A percentile compares a stretch with the other conserved stretches of the same genome.
These are phyloP conservation scores for Areca catechu DNA, from an alignment of 176 grass and related monocot species.

Conservation along the genomic window DNA sequence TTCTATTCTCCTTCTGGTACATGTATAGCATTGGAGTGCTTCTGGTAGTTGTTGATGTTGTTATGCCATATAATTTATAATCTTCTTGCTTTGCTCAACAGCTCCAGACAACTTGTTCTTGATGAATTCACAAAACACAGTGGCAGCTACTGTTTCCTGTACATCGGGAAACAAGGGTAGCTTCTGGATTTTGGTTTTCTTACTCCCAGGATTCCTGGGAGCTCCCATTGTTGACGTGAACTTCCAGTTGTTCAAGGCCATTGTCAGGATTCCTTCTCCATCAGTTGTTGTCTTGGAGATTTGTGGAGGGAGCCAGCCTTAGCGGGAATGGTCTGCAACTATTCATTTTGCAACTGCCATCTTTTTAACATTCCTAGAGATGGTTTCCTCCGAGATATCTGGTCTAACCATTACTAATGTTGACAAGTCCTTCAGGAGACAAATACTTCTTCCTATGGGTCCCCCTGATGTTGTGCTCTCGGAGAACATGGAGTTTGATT, in stretches of 20 bases:
- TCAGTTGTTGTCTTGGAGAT: constrained; percentile 53
- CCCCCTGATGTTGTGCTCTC: constrained; percentile 66
- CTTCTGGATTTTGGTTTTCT: constrained; percentile 46
- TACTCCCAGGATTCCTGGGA: constrained; percentile 62
- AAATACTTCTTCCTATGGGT: constrained; percentile 70
- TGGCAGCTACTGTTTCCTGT: constrained; percentile 91
- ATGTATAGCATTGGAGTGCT: no score
- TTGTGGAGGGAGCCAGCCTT: constrained; percentile 42
- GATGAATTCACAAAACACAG: constrained; percentile 87
- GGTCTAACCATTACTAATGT: constrained; percentile 30
- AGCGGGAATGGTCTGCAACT: constrained; percentile 18
- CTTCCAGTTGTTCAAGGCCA: constrained; percentile 97
- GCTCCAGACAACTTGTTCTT: constrained; percentile 85
- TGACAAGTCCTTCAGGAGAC: constrained; percentile 43
- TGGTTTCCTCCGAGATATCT: constrained; percentile 70
- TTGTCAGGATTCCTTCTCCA: constrained; percentile 88
- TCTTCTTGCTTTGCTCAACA: constrained; percentile 28
- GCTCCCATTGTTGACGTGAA: constrained; percentile 50
- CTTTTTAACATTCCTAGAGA: constrained; percentile 30
- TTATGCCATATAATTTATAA: background rate
- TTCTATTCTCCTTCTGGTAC: no score
- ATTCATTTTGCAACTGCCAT: background rate
- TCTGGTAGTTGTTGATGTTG: background rate
- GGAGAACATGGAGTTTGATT: constrained; percentile 87
- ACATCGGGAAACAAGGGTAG: constrained; percentile 72